Conservation (phyloP, 352 stramenopile species). For the Lagenidium giganteum region DNA sequence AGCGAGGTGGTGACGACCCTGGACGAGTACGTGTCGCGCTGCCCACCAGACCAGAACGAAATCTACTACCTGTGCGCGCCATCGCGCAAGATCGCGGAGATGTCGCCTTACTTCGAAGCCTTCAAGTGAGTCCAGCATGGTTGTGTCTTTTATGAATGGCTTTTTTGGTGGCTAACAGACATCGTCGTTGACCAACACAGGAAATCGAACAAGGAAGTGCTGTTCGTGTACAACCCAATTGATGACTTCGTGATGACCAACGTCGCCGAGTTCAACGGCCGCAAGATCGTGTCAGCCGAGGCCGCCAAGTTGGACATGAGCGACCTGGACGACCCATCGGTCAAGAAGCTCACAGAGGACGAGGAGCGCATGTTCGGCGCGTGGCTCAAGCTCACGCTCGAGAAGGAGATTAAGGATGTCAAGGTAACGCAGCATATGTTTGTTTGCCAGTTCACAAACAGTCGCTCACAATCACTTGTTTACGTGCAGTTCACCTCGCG, state of each 20-base stretch:
- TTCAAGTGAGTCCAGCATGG: slow-evolving; percentile 88
- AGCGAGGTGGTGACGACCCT: slow-evolving; percentile 91
- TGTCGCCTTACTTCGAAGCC: slow-evolving; percentile 98
- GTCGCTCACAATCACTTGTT: background rate
- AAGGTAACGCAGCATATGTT: slow-evolving; percentile 28
- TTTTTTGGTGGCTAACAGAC: too few species aligned
- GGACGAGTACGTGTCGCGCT: slow-evolving; percentile 98
- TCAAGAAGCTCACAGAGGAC: slow-evolving; percentile 74
- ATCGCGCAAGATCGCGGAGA: slow-evolving; percentile 91
- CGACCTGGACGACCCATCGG: slow-evolving; percentile 37
- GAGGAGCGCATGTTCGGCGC: slow-evolving; percentile 88
- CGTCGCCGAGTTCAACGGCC: slow-evolving; percentile 94
- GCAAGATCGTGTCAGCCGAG: slow-evolving; percentile 96
- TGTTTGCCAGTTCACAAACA: slow-evolving; percentile 3
- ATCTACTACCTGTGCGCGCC: slow-evolving; percentile 99
- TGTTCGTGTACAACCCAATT: slow-evolving; percentile 98
- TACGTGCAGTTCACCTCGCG: slow-evolving; percentile 70
- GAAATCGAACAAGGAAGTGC: slow-evolving; percentile 91
- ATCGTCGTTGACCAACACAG: too few species aligned
- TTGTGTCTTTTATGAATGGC: background rate
- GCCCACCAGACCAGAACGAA: slow-evolving; percentile 95
- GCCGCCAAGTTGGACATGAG: slow-evolving; percentile 93
- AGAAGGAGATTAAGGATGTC: slow-evolving; percentile 87
- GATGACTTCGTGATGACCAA: slow-evolving; percentile 99
- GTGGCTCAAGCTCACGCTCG: slow-evolving; percentile 92